These are phyloP conservation scores for Rubia yunnanensis DNA, from an alignment of 257 asterid genomes.

Conservation along the genomic window DNA sequence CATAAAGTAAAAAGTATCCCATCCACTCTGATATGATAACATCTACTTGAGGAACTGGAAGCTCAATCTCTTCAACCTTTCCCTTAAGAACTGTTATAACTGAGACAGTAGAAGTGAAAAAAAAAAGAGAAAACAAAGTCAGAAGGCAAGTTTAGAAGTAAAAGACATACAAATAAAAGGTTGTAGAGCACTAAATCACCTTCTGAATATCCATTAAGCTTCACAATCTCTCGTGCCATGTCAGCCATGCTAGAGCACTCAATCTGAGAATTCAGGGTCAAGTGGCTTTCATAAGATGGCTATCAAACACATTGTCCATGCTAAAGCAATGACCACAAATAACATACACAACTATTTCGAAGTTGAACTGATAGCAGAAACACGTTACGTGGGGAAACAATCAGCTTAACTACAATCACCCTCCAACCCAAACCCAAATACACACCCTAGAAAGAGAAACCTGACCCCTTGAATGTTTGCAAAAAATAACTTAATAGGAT, in stretches of 20 bases:
- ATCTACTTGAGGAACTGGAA: constrained; percentile 91
- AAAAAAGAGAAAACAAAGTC: constrained; percentile 2
- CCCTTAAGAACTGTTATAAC: constrained; percentile 89
- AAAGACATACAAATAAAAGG: constrained; percentile 1
- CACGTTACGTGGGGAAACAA: neutral
- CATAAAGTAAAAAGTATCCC: constrained; percentile 89
- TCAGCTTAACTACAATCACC: neutral
- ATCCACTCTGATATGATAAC: constrained; percentile 95
- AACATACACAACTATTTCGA: neutral
- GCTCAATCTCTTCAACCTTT: constrained; percentile 91
- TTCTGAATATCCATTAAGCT: constrained; percentile 61
- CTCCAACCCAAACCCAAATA: neutral
- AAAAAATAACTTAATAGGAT: neutral
- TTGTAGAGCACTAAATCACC: constrained; percentile 34
- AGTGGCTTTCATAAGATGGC: constrained; percentile 6
- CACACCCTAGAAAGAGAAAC: neutral
- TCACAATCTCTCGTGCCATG: constrained; percentile 76
- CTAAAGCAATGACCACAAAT: neutral
- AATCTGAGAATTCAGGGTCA: constrained; percentile 38
- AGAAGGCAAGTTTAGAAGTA: constrained; percentile 9
- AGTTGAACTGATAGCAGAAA: neutral
- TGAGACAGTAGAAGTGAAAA: constrained; percentile 23
- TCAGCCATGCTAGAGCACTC: constrained; percentile 98
- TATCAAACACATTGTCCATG: neutral
- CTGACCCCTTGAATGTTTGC: neutral